A percentile compares a stretch with the other conserved stretches of the same genome.
Conservation (phyloP, 2,329 filamentous ascomycete species). For the Xylaria arbuscula region DNA sequence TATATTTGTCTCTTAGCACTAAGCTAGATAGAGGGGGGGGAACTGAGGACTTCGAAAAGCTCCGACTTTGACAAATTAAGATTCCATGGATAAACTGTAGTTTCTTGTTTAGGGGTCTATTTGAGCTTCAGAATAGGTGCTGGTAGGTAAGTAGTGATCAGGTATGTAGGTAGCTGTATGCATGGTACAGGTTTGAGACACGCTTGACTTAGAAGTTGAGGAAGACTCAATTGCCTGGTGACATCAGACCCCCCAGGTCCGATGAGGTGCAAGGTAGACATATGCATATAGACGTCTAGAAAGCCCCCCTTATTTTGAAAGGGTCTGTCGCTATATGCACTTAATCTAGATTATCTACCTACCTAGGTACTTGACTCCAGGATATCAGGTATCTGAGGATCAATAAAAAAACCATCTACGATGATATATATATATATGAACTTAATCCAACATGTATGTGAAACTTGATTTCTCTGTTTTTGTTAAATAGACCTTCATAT, state of each 20-base stretch:
- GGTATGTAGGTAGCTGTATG: neutral
- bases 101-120: too few relatives aligned
- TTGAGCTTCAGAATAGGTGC: too few relatives aligned
- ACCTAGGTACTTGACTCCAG: neutral
- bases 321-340: neutral
- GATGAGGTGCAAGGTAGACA: neutral
- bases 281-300: neutral
- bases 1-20: neutral
- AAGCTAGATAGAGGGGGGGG: neutral
- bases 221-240: conserved; percentile 7
- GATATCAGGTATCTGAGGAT: neutral
- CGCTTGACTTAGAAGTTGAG: neutral
- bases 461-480: neutral
- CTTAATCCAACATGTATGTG: neutral
- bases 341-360: neutral
- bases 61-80: too few relatives aligned
- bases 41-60: too few relatives aligned
- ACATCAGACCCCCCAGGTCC: conserved; percentile 6
- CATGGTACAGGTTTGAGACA: neutral
- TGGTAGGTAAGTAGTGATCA: too few relatives aligned
- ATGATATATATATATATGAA: neutral
- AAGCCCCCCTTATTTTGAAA: neutral
- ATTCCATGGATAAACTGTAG: too few relatives aligned
- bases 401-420: neutral
- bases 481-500: neutral